phyloP scores from a whole-genome alignment of 192 early-diverging fungal species.

The Coemansia aciculifera region DNA sequence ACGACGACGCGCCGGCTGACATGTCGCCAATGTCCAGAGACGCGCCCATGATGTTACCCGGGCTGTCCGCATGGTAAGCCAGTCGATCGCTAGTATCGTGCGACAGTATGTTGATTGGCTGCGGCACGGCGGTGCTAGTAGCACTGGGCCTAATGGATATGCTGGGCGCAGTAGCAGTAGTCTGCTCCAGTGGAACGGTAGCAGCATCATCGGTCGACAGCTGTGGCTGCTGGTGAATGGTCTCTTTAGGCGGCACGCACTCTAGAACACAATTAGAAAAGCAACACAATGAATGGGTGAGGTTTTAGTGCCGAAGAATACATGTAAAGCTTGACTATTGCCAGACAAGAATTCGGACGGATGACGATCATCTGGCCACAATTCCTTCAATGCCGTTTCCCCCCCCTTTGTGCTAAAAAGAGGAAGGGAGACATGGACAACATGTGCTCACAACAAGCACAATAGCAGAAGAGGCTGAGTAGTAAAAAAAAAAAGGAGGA shows the following conservation, averaged over 20 bases:
- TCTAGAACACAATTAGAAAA: slow-evolving; percentile 3
- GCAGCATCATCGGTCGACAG: neutral
- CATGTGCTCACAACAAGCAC: slow-evolving; percentile 9
- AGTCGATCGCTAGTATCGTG: slow-evolving; percentile 3
- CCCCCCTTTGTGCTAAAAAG: neutral
- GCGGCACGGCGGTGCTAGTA: neutral
- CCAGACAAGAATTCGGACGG: neutral
- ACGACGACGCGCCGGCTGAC: neutral
- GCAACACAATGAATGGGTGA: neutral
- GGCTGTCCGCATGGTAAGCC: neutral
- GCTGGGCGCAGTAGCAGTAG: neutral
- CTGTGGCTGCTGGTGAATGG: neutral
- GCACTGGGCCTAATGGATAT: neutral
- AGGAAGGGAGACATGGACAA: neutral
- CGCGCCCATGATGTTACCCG: neutral
- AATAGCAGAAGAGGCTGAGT: neutral
- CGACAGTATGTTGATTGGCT: slow-evolving; percentile 15
- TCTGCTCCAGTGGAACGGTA: neutral
- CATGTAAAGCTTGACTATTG: neutral
- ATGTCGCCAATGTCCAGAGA: neutral
- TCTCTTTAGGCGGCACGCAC: neutral
- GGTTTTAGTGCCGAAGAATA: neutral
- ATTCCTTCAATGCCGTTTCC: neutral
- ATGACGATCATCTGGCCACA: slow-evolving; percentile 1
- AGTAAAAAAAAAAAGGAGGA: neutral